phyloP scores from a whole-genome alignment of 2,329 filamentous ascomycete genomes.

The Chrysoporthe austroafricana region DNA sequence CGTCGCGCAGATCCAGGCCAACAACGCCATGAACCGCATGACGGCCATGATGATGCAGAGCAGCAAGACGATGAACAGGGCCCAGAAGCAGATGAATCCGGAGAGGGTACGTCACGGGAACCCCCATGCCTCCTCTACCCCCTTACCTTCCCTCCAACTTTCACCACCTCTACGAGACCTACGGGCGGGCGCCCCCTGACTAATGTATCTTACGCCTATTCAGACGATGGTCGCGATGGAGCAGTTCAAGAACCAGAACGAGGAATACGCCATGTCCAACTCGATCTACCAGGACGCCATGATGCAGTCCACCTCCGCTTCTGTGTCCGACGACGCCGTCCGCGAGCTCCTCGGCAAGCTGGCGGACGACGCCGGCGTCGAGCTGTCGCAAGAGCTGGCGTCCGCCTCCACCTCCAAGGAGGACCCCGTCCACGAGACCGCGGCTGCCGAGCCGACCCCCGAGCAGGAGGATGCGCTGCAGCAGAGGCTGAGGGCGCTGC shows the following conservation, averaged over 20 bases:
- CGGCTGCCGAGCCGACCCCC: slow-evolving; percentile 68
- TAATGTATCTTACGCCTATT: neutral
- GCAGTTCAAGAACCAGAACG: slow-evolving; percentile 65
- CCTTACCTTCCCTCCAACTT: neutral
- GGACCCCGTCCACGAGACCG: slow-evolving; percentile 57
- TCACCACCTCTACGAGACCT: neutral
- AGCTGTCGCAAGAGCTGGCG: slow-evolving; percentile 76
- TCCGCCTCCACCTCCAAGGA: slow-evolving; percentile 58
- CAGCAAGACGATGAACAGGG: slow-evolving; percentile 60
- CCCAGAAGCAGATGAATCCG: slow-evolving; percentile 62
- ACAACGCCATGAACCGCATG: slow-evolving; percentile 69
- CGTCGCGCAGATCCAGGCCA: slow-evolving; percentile 65
- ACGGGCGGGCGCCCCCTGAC: neutral
- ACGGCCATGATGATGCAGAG: slow-evolving; percentile 66
- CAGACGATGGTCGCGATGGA: slow-evolving; percentile 63
- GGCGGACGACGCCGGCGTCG: slow-evolving; percentile 85
- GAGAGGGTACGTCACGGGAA: slow-evolving; percentile 50
- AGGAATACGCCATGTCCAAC: slow-evolving; percentile 67
- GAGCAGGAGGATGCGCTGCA: slow-evolving; percentile 79
- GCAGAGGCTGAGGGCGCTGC: slow-evolving; percentile 60
- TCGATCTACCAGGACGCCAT: slow-evolving; percentile 88
- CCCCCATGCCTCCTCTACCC: neutral
- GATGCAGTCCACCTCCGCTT: slow-evolving; percentile 71
- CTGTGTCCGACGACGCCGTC: slow-evolving; percentile 81
- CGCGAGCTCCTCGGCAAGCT: slow-evolving; percentile 84